Percentiles rank a stretch among this genome's conserved stretches.
These are phyloP conservation scores for Cyamopsis tetragonoloba DNA, from an alignment of 306 rosid species.

Conservation along the genomic window DNA sequence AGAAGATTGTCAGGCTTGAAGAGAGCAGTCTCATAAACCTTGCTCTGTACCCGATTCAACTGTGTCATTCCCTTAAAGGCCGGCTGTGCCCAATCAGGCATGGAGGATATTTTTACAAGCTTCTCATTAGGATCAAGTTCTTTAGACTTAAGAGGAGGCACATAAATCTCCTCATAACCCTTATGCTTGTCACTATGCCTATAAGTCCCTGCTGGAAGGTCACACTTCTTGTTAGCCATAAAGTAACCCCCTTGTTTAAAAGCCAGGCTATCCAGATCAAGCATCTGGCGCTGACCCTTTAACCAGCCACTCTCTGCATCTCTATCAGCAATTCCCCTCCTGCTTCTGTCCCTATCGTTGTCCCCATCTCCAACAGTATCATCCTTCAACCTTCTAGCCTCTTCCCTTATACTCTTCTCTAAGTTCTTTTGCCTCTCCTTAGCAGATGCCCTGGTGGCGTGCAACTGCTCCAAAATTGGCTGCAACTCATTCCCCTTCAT, in stretches of 20 bases:
- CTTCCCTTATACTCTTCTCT: slow-evolving; percentile 91
- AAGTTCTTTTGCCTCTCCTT: slow-evolving; percentile 87
- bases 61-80: slow-evolving; percentile 91
- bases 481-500: slow-evolving; percentile 72
- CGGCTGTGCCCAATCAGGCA: slow-evolving; percentile 95
- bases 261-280: slow-evolving; percentile 81
- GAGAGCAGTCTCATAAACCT: slow-evolving; percentile 82
- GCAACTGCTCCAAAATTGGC: slow-evolving; percentile 89
- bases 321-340: slow-evolving; percentile 69
- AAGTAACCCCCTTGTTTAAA: slow-evolving; percentile 68
- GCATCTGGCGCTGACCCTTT: slow-evolving; percentile 71
- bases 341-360: slow-evolving; percentile 56
- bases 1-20: slow-evolving; percentile 64
- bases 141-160: slow-evolving; percentile 74
- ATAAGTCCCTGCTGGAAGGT: slow-evolving; percentile 76
- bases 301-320: slow-evolving; percentile 79
- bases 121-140: slow-evolving; percentile 68
- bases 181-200: slow-evolving; percentile 66
- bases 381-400: slow-evolving; percentile 81
- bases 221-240: slow-evolving; percentile 67
- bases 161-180: slow-evolving; percentile 92
- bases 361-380: slow-evolving; percentile 75
- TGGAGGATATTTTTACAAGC: slow-evolving; percentile 60
- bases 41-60: slow-evolving; percentile 93
- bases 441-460: slow-evolving; percentile 81